Conservation (phyloP, 1,139 yeast genomes). For the Zygoascus hellenicus region DNA sequence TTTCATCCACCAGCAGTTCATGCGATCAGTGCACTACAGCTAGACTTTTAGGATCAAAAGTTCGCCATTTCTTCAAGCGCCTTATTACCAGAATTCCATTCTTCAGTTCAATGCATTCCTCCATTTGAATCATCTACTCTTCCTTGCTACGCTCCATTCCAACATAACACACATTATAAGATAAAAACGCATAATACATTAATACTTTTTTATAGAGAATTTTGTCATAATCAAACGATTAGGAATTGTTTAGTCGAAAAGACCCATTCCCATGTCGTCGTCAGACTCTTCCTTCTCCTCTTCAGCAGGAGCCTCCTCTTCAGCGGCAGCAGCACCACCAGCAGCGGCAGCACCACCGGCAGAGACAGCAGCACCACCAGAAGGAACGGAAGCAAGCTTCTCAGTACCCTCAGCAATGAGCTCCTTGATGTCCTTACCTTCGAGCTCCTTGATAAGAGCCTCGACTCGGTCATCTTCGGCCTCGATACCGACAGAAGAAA, state of each 20-base stretch:
- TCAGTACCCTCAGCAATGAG: slow-evolving; percentile 93
- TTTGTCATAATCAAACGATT: not conserved
- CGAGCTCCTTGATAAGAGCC: slow-evolving; percentile 81
- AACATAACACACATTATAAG: too few species aligned
- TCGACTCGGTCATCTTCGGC: slow-evolving; percentile 86
- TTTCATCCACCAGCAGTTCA: too few species aligned
- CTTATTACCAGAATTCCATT: too few species aligned
- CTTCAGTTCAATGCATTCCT: too few species aligned
- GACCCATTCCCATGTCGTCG: slow-evolving; percentile 49
- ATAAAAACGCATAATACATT: too few species aligned
- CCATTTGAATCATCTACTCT: too few species aligned
- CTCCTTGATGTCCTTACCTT: slow-evolving; percentile 89
- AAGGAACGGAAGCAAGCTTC: slow-evolving; percentile 94
- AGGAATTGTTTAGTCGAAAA: slow-evolving; percentile 34
- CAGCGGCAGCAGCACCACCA: slow-evolving; percentile 66
- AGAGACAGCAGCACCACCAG: slow-evolving; percentile 93
- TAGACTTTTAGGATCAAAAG: too few species aligned
- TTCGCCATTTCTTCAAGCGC: too few species aligned
- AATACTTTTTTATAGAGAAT: slow-evolving; percentile 1
- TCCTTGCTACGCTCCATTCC: too few species aligned
- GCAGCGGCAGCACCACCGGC: slow-evolving; percentile 64
- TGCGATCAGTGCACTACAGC: too few species aligned
- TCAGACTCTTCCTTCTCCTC: slow-evolving; percentile 61
- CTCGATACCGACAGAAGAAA: slow-evolving; percentile 93
- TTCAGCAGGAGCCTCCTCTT: slow-evolving; percentile 60